phyloP scores from a whole-genome alignment of 176 grass and related monocot species.

The Phragmites australis region DNA sequence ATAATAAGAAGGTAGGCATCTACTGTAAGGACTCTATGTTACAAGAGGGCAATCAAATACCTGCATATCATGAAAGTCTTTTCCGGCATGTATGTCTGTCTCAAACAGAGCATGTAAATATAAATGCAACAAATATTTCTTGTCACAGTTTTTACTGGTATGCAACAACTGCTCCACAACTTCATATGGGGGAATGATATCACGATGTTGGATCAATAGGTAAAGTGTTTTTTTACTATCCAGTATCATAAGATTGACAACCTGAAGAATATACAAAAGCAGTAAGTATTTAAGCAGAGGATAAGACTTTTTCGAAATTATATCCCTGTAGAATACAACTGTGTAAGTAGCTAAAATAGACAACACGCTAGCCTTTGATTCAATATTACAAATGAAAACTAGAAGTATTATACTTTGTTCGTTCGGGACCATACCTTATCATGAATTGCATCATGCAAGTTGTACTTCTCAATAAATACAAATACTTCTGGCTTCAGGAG shows the following conservation, averaged over 20 bases:
- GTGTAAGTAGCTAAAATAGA: background rate
- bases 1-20: background rate
- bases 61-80: conserved; percentile 97
- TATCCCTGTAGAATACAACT: conserved; percentile 4
- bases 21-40: conserved; percentile 1
- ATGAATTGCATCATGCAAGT: conserved; percentile 70
- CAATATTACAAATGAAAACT: conserved; percentile 8
- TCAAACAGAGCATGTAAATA: conserved; percentile 98
- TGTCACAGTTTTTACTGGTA: conserved; percentile 64
- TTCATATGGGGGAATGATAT: conserved; percentile 85
- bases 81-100: conserved; percentile 79
- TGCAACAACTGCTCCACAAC: conserved; percentile 71
- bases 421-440: conserved; percentile 61
- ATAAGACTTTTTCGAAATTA: conserved; percentile 1
- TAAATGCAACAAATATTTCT: conserved; percentile 71
- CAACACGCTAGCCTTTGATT: background rate
- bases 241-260: conserved; percentile 84
- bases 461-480: conserved; percentile 83
- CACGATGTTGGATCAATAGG: conserved; percentile 80
- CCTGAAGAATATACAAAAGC: conserved; percentile 43
- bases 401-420: background rate
- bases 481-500: conserved; percentile 86
- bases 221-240: conserved; percentile 75
- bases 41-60: conserved; percentile 38
- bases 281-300: background rate